A percentile compares a stretch with the other conserved stretches of the same genome.
Conservation (phyloP, 108 stramenopile species). For the Ochromonas danica region DNA sequence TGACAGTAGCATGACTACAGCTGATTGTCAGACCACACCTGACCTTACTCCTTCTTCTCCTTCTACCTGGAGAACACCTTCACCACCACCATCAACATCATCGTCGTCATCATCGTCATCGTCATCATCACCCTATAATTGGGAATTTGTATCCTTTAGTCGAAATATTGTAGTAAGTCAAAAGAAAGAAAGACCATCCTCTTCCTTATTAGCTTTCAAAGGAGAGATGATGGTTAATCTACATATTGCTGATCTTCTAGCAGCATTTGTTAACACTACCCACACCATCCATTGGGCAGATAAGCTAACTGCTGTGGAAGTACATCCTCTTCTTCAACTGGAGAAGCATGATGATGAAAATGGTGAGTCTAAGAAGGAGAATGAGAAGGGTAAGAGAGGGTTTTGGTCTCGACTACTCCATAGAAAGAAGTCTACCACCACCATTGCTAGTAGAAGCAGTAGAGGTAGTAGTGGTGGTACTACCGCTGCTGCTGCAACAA, state of each 20-base stretch:
- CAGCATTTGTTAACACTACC: background rate
- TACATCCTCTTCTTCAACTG: background rate
- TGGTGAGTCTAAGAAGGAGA: background rate
- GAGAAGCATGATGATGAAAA: background rate
- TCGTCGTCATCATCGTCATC: too few relatives aligned
- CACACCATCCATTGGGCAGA: background rate
- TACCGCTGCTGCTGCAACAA: background rate
- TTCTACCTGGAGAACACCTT: too few relatives aligned
- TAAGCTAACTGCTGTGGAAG: background rate
- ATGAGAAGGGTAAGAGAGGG: background rate
- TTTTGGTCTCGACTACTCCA: background rate
- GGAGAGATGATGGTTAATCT: background rate
- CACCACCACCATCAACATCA: too few relatives aligned
- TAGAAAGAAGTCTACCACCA: background rate
- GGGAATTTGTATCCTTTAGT: too few relatives aligned
- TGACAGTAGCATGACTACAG: too few relatives aligned
- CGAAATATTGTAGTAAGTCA: too few relatives aligned
- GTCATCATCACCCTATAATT: too few relatives aligned
- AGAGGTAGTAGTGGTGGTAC: background rate
- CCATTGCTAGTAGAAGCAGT: background rate
- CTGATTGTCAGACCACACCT: too few relatives aligned
- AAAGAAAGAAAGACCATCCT: too few relatives aligned
- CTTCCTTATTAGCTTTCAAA: too few relatives aligned
- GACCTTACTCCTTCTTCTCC: too few relatives aligned
- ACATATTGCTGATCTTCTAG: background rate